Evolutionary conservation across 83 land plant species (phyloP), one percentile per base, ranked within the genome.

Genomic region (Thuja plicata): DNA sequence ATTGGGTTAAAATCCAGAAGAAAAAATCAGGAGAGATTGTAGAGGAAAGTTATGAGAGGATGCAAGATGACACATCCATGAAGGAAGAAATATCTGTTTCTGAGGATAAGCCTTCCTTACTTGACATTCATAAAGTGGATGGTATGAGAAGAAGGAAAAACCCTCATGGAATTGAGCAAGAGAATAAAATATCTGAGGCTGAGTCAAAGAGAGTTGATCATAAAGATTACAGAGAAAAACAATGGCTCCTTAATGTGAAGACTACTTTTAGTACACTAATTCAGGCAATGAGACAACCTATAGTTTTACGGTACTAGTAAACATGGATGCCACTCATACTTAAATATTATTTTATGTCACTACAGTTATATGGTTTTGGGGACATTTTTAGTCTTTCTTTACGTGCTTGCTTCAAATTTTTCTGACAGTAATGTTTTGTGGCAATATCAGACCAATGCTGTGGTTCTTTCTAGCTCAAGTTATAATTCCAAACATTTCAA

Each of bases 391-490:
- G 16, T 17, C 77, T 48, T 32, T 73, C 71, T 86, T 34, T 77
- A 41, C 34, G 12, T 13, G 13, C 3, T 43, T 86, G 52, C 16
- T 91, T 38, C 76, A 74, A 38, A 32, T 15, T 32, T 66, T 80
- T 55, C 48, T 84, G 57, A 87, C 17, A 6, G 52, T 40, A 24
- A 52, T 88, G 17, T 41, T 71, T 60, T 3, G 8, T 87, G 90
- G 92, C 76, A 88, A 88, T 88, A 79, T 86, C 94, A 97, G 99
- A 88, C 97, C 99, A 21, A 93, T 97, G 97, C 92, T 96, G 40
- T 97, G 99, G 99, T 96, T 97, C 88, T 94, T 97, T 90, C 40
- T 97, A n/a, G 94, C 97, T 43, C 96, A 93, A 85, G 89, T 94
- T 34, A 91, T 91, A 62, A 71, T 93, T 83, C 97, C 98, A 77